These are phyloP conservation scores for Metarhizium anisopliae DNA, from an alignment of 2,329 filamentous ascomycete genomes.

Conservation along the genomic window DNA sequence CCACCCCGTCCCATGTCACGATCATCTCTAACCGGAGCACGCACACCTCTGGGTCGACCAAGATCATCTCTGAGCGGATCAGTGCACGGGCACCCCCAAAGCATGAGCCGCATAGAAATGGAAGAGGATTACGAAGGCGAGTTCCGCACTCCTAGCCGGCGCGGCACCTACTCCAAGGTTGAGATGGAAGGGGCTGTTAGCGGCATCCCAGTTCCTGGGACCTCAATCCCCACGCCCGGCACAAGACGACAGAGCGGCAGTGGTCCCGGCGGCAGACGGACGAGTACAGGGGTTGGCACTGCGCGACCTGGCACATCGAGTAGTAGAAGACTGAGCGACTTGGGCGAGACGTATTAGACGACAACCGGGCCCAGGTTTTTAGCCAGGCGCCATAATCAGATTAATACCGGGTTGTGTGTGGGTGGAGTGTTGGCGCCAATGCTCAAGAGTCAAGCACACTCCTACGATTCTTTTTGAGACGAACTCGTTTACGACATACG, in stretches of 20 bases:
- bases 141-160: conserved; percentile 43
- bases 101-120: conserved; percentile 45
- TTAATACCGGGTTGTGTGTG: background rate
- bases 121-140: conserved; percentile 31
- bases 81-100: conserved; percentile 48
- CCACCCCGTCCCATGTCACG: conserved; percentile 56
- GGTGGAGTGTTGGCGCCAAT: conserved; percentile 7
- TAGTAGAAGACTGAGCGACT: conserved; percentile 34
- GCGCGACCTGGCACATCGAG: conserved; percentile 23
- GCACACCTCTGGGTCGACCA: conserved; percentile 60
- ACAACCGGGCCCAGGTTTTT: no score
- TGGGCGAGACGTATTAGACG: conserved; percentile 45
- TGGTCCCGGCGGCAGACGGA: conserved; percentile 32
- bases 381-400: background rate
- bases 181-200: conserved; percentile 31
- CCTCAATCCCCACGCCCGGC: conserved; percentile 37
- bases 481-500: conserved; percentile 7
- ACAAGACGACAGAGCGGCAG: conserved; percentile 34
- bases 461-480: conserved; percentile 4
- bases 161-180: conserved; percentile 42
- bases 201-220: conserved; percentile 32
- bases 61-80: conserved; percentile 63
- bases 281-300: conserved; percentile 27
- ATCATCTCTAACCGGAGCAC: conserved; percentile 48
- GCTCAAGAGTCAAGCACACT: conserved; percentile 1